Conservation (phyloP, 2,329 filamentous ascomycete species). For the Penicillium sp. region DNA sequence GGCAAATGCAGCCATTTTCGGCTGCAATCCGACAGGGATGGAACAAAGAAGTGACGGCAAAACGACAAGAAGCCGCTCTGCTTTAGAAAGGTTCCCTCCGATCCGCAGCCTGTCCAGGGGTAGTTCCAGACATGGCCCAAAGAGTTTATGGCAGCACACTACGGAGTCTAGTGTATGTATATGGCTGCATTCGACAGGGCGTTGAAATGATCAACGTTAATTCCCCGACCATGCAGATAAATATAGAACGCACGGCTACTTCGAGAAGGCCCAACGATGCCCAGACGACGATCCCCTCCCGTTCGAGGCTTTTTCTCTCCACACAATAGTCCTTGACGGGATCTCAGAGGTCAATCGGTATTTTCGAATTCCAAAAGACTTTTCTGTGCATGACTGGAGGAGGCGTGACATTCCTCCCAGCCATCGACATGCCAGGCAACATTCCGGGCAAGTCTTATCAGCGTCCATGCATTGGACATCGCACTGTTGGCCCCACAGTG, state of each 20-base stretch:
- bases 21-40: neutral
- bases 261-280: slow-evolving; percentile 9
- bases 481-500: slow-evolving; percentile 13
- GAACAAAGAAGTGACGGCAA: slow-evolving; percentile 3
- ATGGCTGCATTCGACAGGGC: neutral
- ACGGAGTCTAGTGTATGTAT: no score
- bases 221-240: slow-evolving; percentile 15
- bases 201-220: slow-evolving; percentile 1
- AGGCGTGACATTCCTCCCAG: slow-evolving; percentile 35
- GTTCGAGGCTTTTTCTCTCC: slow-evolving; percentile 7
- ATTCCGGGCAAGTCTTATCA: slow-evolving; percentile 28
- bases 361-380: slow-evolving; percentile 25
- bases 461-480: slow-evolving; percentile 15
- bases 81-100: neutral
- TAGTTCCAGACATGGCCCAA: no score
- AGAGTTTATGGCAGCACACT: no score
- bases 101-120: no score
- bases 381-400: slow-evolving; percentile 32
- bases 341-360: slow-evolving; percentile 7
- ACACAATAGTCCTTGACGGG: neutral
- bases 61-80: neutral
- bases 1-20: slow-evolving; percentile 4
- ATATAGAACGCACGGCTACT: slow-evolving; percentile 18
- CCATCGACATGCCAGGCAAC: slow-evolving; percentile 27
- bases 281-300: slow-evolving; percentile 16